Base-by-base conservation (phyloP, 108 stramenopile species). In the Poteriospumella lacustris region DNA sequence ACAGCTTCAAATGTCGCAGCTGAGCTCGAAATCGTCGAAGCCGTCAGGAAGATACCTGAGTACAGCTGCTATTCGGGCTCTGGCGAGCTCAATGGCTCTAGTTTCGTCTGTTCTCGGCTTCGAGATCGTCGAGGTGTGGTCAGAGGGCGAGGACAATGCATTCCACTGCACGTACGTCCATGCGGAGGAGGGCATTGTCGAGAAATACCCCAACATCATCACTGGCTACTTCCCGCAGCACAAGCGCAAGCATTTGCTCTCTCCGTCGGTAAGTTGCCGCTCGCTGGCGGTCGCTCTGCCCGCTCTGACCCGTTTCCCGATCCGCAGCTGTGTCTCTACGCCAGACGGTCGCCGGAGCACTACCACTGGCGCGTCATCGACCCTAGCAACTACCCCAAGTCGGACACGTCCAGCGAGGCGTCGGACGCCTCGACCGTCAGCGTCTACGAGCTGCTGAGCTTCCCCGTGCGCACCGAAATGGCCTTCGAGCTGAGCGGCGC, bases 141-240 rank as follows among this genome's bases (percentile, higher is more conserved):
- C 70, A 52, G 44, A 19, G 5, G 70, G 36, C 42, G 36, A 39
- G 31, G 24, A 73, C 5, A 24, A 5, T 5, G 42, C 26, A 19
- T 42, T 73, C 5, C 33, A 34, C 28, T 73, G 70, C 33, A 56
- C 9, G 28, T 56, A 73, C 36, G 43, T 73, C 36, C 47, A 73
- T 73, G 70, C 47, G 9, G 31, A 42, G 5, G 44, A 73, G 36
- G 12, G 28, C 9, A 24, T 73, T 9, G 36, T 33, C 5, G 31
- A 26, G 24, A 12, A 3, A 73, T 73, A 73, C 36, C 70, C 70
- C 28, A 33, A 73, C 31, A 15, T 44, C 36, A 73, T 73, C 42
- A 73, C 47, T 5, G 43, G 43, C 12, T 42, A 44, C 33, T 73
- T 34, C 33, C 47, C 43, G 5, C 15, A 52, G 9, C 47, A 73